Evolutionary conservation across 805 yeast species (phyloP), one percentile per base, ranked within the genome.

Genomic region (Spathaspora sp.): DNA sequence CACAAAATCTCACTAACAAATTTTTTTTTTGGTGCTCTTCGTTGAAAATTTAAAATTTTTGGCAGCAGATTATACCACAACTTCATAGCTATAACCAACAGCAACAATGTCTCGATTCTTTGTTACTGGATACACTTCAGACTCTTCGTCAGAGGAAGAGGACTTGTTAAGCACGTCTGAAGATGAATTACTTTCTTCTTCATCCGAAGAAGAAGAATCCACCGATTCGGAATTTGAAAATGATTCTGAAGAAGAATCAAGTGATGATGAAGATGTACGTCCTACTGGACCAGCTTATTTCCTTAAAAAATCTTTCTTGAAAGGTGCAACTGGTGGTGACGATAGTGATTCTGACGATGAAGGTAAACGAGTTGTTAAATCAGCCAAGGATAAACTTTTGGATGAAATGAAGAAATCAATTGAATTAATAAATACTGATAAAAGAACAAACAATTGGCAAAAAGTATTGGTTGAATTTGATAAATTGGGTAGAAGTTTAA

Each of bases 341-440:
- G 82, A 76, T 57, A 63, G 72, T 49, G 82, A 78, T 51, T 65
- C 68, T 49, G 89, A 82, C 52, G 87, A 81, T 53, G 93, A 86
- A 52, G 88, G 85, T 63, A 86, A 83, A 67, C 87, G 86, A 59
- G 90, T 91, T 42, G 97, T 93, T 60, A 92, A 89, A 74, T 85
- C 94, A 52, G 97, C 97, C 49, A 89, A 87, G 73, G 98, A 92
- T 58, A 94, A 93, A 76, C 78, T 91, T 54, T 68, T 91, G 60
- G 97, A 91, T 65, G 99, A 94, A 68, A 80, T 94, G 73, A 85
- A 81, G 60, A 76, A 77, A 23, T 70, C 81, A 32, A 80, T 86
- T 59, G 85, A 82, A 62, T 78, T 82, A 49, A 82, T 91, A 61
- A 91, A 86, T 63, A 78, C 79, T 53, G 83, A 85, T 48, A 83